Base-by-base conservation (phyloP, 805 yeast genomes). In the Wickerhamiella shivajii region DNA sequence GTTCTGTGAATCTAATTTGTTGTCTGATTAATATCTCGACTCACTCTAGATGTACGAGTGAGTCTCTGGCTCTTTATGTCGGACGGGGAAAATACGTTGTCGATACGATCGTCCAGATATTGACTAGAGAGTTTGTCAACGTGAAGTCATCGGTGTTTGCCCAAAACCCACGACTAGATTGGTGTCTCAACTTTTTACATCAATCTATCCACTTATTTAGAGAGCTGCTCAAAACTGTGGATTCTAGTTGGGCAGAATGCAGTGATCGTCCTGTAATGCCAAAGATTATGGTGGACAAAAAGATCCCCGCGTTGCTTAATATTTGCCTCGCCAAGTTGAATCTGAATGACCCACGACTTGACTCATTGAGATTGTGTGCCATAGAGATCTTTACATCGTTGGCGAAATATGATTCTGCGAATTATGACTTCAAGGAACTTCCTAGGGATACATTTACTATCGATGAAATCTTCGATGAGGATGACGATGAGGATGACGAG, bases 181-280 rank as follows among this genome's bases (percentile, higher is more conserved):
- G 19, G 29, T 16, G 25, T 19, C 10, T 12, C 18, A 20, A 10
- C n/a, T 14, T 33, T 18, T 27, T 35, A 18, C 33, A 25, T 11
- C 11, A 18, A 7, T 17, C 26, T 12, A 12, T 30, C 13, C 17
- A 25, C 10, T 14, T 35, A 11, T 19, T 25, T 4, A 26, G 19
- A 15, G 19, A 24, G 11, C 22, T 29, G 9, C n/a, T 29, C 25
- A 26, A 26, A 8, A 19, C 25, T 6, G 24, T 29, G 5, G 34
- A 29, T 8, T 14, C 16, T 13, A 12, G n/a, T 14, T 17, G 31
- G 19, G 24, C 16, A 9, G 9, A 21, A 13, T 25, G 24, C 29
- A 15, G 25, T n/a, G 19, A 25, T 10, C 23, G 32, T 5, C 38
- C 38, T 2, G 26, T 35, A 6, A 9, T 35, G 4, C 38, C 33